Conservation (phyloP, 2,329 filamentous ascomycete species). For the Rhynchosporium agropyri region DNA sequence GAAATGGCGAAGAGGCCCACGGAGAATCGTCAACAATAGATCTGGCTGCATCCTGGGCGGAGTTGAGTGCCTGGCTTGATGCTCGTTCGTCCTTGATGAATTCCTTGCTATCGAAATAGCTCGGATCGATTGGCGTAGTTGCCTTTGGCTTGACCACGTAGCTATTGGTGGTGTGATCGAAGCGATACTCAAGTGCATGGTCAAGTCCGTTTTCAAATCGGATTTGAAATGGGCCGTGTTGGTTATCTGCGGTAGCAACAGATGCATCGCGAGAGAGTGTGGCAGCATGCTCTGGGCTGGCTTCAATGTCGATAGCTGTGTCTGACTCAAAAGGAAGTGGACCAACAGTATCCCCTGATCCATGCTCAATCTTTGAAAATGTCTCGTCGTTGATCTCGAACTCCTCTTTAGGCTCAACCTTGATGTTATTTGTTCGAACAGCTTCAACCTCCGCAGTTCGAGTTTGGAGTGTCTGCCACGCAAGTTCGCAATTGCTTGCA, state of each 20-base stretch:
- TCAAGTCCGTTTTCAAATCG: conserved; percentile 9
- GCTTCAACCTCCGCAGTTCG: neutral
- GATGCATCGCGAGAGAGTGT: neutral
- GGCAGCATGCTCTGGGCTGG: neutral
- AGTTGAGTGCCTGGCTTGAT: too few species aligned
- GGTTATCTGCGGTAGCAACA: neutral
- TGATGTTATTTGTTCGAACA: neutral
- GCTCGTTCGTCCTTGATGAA: neutral
- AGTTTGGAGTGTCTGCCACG: conserved; percentile 1
- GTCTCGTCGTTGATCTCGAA: neutral
- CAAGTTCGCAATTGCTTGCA: neutral
- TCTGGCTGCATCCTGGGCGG: neutral
- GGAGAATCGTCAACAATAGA: too few species aligned
- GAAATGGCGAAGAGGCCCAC: neutral
- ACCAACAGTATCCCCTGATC: conserved; percentile 1
- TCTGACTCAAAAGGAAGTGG: neutral
- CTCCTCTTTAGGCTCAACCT: neutral
- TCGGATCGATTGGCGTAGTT: neutral
- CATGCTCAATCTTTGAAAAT: neutral
- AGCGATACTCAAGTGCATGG: neutral
- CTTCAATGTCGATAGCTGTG: neutral
- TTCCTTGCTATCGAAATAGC: neutral
- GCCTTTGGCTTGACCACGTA: neutral
- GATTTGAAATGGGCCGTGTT: neutral
- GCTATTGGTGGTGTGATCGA: neutral